These are phyloP conservation scores for Fusarium avenaceum DNA, from an alignment of 2,329 filamentous ascomycete species.

Conservation along the genomic window DNA sequence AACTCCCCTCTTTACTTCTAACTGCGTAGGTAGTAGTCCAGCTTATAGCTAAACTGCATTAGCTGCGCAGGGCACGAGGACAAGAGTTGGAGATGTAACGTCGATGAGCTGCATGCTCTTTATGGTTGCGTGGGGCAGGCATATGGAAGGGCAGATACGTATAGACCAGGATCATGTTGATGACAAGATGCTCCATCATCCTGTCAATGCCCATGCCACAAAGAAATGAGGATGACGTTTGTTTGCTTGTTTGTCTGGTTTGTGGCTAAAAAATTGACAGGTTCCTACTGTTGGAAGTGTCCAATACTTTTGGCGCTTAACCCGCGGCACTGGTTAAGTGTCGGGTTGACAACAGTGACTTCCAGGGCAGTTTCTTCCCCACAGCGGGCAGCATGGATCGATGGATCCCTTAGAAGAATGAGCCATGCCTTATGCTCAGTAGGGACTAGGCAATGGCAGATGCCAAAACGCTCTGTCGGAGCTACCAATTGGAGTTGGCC, in stretches of 20 bases:
- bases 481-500: conserved; percentile 28
- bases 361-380: conserved; percentile 33
- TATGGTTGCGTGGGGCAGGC: conserved; percentile 30
- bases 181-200: not conserved
- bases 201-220: not conserved
- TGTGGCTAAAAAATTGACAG: conserved; percentile 30
- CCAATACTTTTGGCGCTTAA: conserved; percentile 42
- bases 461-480: conserved; percentile 32
- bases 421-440: too few relatives aligned
- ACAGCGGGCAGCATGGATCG: conserved; percentile 23
- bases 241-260: not conserved
- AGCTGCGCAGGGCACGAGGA: conserved; percentile 13
- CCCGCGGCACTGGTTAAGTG: conserved; percentile 27
- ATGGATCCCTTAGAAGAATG: not conserved
- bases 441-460: conserved; percentile 14
- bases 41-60: not conserved
- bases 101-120: conserved; percentile 39
- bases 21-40: not conserved
- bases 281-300: not conserved
- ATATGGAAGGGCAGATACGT: not conserved
- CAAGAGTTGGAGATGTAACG: conserved; percentile 8
- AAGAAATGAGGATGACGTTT: not conserved
- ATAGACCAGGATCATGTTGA: not conserved
- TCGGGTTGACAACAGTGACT: not conserved
- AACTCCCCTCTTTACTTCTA: not conserved